Evolutionary conservation across 345 rosid genomes (phyloP).

Genomic region (Citrus australasica): DNA sequence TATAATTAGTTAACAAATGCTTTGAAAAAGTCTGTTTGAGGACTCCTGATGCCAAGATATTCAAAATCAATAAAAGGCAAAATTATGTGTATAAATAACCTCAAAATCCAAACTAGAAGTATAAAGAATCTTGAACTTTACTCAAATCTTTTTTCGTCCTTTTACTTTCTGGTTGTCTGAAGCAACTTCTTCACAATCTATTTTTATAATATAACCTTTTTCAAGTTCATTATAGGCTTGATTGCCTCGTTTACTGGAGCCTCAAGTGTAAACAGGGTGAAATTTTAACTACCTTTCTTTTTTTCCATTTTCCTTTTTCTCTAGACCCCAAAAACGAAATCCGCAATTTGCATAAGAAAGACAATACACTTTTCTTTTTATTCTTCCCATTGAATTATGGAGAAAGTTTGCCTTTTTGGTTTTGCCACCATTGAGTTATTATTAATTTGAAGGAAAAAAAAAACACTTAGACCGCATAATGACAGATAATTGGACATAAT

Average conservation of each 20-base stretch:
- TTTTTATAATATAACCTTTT: background rate
- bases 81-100: background rate
- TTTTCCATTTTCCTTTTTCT: background rate
- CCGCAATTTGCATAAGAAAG: background rate
- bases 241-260: background rate
- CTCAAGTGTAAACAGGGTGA: background rate
- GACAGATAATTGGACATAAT: no score
- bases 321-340: background rate
- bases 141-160: background rate
- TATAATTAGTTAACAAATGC: background rate
- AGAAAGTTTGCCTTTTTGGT: background rate
- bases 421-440: background rate
- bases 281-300: background rate
- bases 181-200: background rate
- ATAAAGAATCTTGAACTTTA: slow-evolving; percentile 7
- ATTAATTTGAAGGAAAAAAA: no score
- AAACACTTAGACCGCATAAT: no score
- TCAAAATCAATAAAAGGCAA: background rate
- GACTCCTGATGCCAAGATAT: background rate
- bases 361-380: background rate
- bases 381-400: slow-evolving; percentile 4
- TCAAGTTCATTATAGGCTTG: background rate
- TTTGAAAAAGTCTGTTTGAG: background rate
- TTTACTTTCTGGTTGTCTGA: background rate
- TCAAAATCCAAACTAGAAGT: background rate